Evolutionary conservation across 805 yeast genomes (phyloP), one percentile per base, ranked within the genome.

Genomic region (Wickerhamomyces hampshirensis): DNA sequence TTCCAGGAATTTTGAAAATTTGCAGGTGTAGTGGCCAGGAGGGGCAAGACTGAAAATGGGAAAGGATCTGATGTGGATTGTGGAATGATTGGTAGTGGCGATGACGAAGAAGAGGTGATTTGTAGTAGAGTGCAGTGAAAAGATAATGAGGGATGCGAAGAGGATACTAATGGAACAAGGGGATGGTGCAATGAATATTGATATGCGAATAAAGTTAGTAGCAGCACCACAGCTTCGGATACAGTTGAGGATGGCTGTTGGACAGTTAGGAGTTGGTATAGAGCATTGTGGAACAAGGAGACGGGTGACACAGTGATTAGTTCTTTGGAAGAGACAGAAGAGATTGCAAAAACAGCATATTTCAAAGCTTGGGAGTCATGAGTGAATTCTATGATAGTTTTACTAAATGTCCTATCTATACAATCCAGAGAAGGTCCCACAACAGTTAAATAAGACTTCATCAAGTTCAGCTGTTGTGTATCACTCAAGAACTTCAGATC

Each of bases 391-490:
- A 39, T 36, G 5, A 39, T 9, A 18, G 36, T 35, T 10, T 34
- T 33, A 4, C 28, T 19, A 24, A 43, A 43, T 8, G 28, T 3
- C 9, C 11, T 5, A 11, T 26, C 30, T 5, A 24, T 35, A 5
- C 32, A n/a, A 18, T 39, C 43, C 43, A 43, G 13, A 18, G 37
- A 9, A 4, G 46, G 46, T 0, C 40, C 39, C 5, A 34, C 14
- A 2, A 17, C 23, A 6, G 33, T 23, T 8, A 39, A 8, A 23
- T 37, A 43, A 26, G 18, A 16, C 7, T 19, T 28, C 36, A 39
- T 28, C 12, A 39, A 31, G 8, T 8, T 16, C 15, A 37, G 12
- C 21, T 39, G 35, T 6, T 43, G 43, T 5, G 34, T 38, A 4
- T 38, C 33, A 5, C 33, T 24, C 27, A 42, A 21, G 24, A 21